Evolutionary conservation across 1,139 yeast species (phyloP), one percentile per base, ranked within the genome.

Genomic region (Diutina ranongensis): DNA sequence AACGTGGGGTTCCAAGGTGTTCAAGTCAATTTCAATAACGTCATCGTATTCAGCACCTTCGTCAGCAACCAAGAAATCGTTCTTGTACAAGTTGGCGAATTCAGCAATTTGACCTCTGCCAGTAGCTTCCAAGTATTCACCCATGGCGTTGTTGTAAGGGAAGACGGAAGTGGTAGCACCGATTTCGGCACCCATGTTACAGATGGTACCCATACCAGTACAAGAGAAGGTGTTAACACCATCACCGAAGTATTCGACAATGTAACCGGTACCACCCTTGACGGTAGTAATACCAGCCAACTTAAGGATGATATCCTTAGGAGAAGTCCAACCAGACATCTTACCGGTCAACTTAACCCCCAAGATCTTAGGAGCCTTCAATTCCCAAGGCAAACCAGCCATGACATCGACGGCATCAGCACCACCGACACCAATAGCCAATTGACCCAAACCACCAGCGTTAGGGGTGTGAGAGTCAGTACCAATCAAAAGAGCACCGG

Each of bases 351-450:
- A 81, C 73, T 89, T 87, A 60, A 92, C 97, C 76, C 98, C 98
- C 56, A 89, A 75, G 57, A 87, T 80, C 77, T 89, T 89, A 65
- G 98, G 98, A 57, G 97, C 97, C 80, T 89, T 89, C 65, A 92
- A 80, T 74, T 92, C 98, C 97, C 97, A 92, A 54, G 98, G 83
- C 59, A 85, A 75, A 65, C 83, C 83, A 53, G 97, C 88, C 85
- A 92, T 79, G 59, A 86, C 98, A 70, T 92, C 97, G 60, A 92
- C 97, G 55, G 97, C 97, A 68, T 92, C 98, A 60, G 98, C 98
- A 82, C 97, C 98, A 80, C 98, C 98, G 57, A 92, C 97, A 81
- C 97, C 98, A 63, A 92, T 92, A 59, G 97, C 97, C 60, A 89
- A 77, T 75, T 85, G 94, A 74, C 98, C 98, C 61, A 92, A 78